These are phyloP conservation scores for Gossypium ekmanianum DNA, from an alignment of 345 rosid species.

Conservation along the genomic window DNA sequence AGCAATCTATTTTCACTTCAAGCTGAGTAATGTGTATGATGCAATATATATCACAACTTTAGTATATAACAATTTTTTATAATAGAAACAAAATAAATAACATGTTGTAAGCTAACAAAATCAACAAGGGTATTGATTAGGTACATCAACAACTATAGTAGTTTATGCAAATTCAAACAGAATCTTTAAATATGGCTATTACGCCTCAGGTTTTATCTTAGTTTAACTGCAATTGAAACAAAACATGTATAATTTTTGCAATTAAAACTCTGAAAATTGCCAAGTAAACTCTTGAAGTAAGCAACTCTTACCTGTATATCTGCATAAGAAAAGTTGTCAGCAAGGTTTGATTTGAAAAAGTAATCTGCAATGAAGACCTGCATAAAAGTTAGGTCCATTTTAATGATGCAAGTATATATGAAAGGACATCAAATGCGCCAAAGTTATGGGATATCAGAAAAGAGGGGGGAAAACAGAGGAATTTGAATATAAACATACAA, in stretches of 20 bases:
- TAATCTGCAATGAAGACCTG: slow-evolving; percentile 96
- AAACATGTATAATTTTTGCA: background rate
- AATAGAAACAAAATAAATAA: background rate
- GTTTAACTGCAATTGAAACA: background rate
- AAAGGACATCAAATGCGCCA: background rate
- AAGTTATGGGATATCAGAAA: background rate
- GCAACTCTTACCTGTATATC: slow-evolving; percentile 61
- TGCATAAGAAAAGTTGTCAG: slow-evolving; percentile 60
- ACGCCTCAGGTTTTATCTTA: slow-evolving; percentile 6
- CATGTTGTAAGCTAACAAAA: background rate
- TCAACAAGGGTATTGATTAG: background rate
- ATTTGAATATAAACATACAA: background rate
- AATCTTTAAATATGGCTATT: background rate
- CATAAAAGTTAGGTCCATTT: slow-evolving; percentile 22
- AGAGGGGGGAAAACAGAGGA: background rate
- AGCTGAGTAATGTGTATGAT: slow-evolving; percentile 42
- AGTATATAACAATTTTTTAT: background rate
- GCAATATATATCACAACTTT: slow-evolving; percentile 3
- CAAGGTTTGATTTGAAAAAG: slow-evolving; percentile 72
- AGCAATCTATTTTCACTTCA: slow-evolving; percentile 80
- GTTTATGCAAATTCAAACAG: background rate
- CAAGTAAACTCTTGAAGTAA: background rate
- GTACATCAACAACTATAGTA: background rate
- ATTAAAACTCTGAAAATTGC: slow-evolving; percentile 6
- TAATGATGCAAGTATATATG: slow-evolving; percentile 9